Base-by-base conservation (phyloP, 768 basidiomycete genomes). In the Phanerodontia chrysosporium region DNA sequence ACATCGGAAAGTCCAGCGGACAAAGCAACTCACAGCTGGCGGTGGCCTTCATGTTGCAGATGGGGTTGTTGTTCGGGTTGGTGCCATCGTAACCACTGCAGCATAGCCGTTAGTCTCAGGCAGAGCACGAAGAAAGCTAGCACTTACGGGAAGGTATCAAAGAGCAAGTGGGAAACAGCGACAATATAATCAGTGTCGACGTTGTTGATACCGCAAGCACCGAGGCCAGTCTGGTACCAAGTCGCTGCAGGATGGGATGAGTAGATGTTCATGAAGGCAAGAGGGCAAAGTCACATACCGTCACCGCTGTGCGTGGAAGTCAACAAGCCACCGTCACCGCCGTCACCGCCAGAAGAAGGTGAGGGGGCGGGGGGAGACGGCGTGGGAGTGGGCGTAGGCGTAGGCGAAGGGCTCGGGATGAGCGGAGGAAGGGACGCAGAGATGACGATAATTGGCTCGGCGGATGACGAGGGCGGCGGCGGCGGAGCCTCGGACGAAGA, bases 11-110 rank as follows among this genome's bases (percentile, higher is more conserved):
- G 32, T 3, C 21, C 28, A 21, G 30, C 22, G 24, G 6, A 28
- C 5, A 16, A 22, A 45, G 12, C n/a, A n/a, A 73, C 78, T 70
- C 73, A 88, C 89, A 89, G 5, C 22, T 61, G 9, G 73, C 73
- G 0, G 22, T 65, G 57, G 88, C 72, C 55, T 73, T 63, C 65
- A 72, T 77, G 64, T 74, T 73, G 68, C 92, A 93, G 56, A 93
- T 69, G 32, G 91, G 89, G 75, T 94, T 92, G 57, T 62, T 66
- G 71, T 92, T 93, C 27, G 90, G 87, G 76, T 93, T 83, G 6
- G 51, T 75, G 25, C 80, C 79, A 18, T 71, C 53, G 68, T 83
- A 87, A 10, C 77, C 80, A 46, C 87, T 90, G 58, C 27, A 53
- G 30, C 9, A 39, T 9, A 53, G 8, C 39, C 36, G 55, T 56